Conservation (phyloP, 352 stramenopile species). For the Aphanomyces cochlioides region DNA sequence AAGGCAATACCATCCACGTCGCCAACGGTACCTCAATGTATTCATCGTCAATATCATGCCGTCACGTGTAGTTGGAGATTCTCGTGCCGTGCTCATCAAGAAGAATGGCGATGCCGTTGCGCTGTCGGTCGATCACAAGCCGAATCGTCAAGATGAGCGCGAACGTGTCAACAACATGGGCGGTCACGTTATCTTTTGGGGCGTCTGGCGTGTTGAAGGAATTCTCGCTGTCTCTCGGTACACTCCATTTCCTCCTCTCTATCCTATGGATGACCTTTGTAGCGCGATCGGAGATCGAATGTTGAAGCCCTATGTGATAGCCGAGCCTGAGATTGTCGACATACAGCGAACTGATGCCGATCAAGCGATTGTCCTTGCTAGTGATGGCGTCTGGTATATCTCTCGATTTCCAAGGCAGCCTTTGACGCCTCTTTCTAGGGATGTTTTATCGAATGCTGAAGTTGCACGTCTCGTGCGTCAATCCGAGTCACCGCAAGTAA, state of each 20-base stretch:
- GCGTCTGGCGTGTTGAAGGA: slow-evolving; percentile 91
- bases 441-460: slow-evolving; percentile 87
- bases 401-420: not conserved
- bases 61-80: slow-evolving; percentile 58
- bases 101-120: slow-evolving; percentile 61
- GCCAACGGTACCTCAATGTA: slow-evolving; percentile 50
- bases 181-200: slow-evolving; percentile 88
- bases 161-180: slow-evolving; percentile 85
- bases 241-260: not conserved
- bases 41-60: not conserved
- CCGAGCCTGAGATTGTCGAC: slow-evolving; percentile 84
- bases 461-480: slow-evolving; percentile 67
- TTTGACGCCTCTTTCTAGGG: slow-evolving; percentile 27
- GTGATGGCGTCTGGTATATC: slow-evolving; percentile 81
- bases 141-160: slow-evolving; percentile 86
- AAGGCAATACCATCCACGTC: slow-evolving; percentile 75
- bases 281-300: slow-evolving; percentile 88
- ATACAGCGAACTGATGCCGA: slow-evolving; percentile 59
- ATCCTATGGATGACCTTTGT: not conserved
- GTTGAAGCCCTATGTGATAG: slow-evolving; percentile 90
- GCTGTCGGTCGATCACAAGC: slow-evolving; percentile 87
- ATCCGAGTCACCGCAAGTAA: slow-evolving; percentile 38
- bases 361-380: slow-evolving; percentile 83
- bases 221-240: slow-evolving; percentile 88
- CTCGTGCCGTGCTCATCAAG: slow-evolving; percentile 84